Conservation (phyloP, 108 stramenopile species). For the Cyclotella sp. region DNA sequence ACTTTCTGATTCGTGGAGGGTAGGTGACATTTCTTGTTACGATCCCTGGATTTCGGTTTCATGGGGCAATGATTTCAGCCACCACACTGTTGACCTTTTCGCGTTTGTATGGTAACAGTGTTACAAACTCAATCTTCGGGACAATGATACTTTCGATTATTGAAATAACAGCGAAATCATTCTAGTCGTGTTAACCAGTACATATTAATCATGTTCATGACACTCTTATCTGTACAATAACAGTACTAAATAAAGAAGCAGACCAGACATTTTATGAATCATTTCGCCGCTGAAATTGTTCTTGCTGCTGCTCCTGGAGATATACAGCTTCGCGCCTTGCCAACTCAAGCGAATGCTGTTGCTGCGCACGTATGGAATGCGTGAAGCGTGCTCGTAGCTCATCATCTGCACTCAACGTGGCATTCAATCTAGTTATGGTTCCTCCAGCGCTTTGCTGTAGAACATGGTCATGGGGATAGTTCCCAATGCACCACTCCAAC, state of each 20-base stretch:
- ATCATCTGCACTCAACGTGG: conserved; percentile 51
- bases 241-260: not conserved
- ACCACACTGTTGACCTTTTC: no score
- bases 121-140: no score
- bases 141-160: no score
- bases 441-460: conserved; percentile 86
- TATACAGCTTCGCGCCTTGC: conserved; percentile 45
- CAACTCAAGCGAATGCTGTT: conserved; percentile 46
- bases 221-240: not conserved
- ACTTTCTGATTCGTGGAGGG: no score
- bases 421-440: conserved; percentile 80
- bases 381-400: conserved; percentile 49
- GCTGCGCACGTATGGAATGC: conserved; percentile 45
- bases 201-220: conserved; percentile 11
- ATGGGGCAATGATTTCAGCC: no score
- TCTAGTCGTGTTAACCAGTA: not conserved
- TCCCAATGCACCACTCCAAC: conserved; percentile 87
- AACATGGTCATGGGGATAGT: conserved; percentile 85
- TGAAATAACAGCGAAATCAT: no score
- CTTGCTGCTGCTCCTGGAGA: conserved; percentile 42
- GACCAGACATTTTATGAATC: conserved; percentile 2
- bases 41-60: no score
- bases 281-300: conserved; percentile 23
- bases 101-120: no score
- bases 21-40: no score